A percentile compares a stretch with the other conserved stretches of the same genome.
phyloP scores from a whole-genome alignment of 768 basidiomycete genomes.

The Psilocybe sp. region DNA sequence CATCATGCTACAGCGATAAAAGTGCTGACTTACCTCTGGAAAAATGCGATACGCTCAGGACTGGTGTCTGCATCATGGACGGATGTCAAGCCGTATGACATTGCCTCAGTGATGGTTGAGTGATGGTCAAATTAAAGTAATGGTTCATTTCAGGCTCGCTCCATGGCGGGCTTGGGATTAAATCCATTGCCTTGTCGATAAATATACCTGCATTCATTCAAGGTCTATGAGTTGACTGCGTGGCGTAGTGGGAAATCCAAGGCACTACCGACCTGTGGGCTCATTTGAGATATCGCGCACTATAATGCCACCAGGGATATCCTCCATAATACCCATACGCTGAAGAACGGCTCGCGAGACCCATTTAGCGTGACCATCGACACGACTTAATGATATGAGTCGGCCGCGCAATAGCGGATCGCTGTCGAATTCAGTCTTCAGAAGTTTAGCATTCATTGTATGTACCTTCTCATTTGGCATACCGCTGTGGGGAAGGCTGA shows the following conservation, averaged over 20 bases:
- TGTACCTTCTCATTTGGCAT: slow-evolving; percentile 11
- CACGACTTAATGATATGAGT: slow-evolving; percentile 68
- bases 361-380: slow-evolving; percentile 86
- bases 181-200: slow-evolving; percentile 80
- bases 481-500: slow-evolving; percentile 70
- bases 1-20: background rate
- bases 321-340: slow-evolving; percentile 54
- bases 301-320: slow-evolving; percentile 70
- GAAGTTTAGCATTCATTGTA: background rate
- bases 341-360: slow-evolving; percentile 71
- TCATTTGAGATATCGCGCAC: slow-evolving; percentile 55
- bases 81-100: slow-evolving; percentile 73
- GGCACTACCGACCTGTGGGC: slow-evolving; percentile 53
- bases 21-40: slow-evolving; percentile 45
- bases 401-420: slow-evolving; percentile 67
- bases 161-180: slow-evolving; percentile 65
- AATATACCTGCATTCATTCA: slow-evolving; percentile 53
- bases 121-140: slow-evolving; percentile 58
- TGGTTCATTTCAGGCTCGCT: slow-evolving; percentile 48
- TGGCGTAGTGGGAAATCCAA: slow-evolving; percentile 2
- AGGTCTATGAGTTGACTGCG: background rate
- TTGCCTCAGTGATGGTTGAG: slow-evolving; percentile 64
- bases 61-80: slow-evolving; percentile 76
- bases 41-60: slow-evolving; percentile 54
- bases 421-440: slow-evolving; percentile 67